These are phyloP conservation scores for Phoma herbarum DNA, from an alignment of 2,329 filamentous ascomycete species.

Conservation along the genomic window DNA sequence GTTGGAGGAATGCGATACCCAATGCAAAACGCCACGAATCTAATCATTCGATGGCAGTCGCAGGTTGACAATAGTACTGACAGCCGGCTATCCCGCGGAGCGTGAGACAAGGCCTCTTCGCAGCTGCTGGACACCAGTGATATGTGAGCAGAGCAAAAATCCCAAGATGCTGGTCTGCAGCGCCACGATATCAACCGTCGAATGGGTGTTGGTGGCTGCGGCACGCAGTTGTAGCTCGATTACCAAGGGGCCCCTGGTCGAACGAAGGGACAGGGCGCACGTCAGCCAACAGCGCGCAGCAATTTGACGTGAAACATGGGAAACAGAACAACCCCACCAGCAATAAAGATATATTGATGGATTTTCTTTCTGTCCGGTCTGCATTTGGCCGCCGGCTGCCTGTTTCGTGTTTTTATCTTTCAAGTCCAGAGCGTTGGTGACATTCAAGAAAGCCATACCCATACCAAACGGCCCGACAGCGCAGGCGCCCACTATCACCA, in stretches of 20 bases:
- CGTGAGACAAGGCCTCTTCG: background rate
- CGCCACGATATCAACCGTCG: background rate
- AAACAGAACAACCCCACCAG: background rate
- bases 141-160: background rate
- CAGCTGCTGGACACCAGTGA: background rate
- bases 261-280: background rate
- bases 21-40: background rate
- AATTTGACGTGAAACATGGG: conserved; percentile 1
- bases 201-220: background rate
- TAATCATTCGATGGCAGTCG: background rate
- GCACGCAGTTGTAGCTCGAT: background rate
- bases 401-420: too few relatives aligned
- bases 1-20: background rate
- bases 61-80: background rate
- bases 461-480: background rate
- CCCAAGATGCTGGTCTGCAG: background rate
- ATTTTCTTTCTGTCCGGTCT: too few relatives aligned
- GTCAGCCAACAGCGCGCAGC: background rate
- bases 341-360: background rate
- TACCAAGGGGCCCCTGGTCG: background rate
- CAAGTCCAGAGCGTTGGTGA: background rate
- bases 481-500: background rate
- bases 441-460: background rate
- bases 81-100: background rate
- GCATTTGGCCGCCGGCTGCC: too few relatives aligned